Evolutionary conservation across 495 filamentous ascomycete genomes (phyloP).

Genomic region (Xylaria longipes): DNA sequence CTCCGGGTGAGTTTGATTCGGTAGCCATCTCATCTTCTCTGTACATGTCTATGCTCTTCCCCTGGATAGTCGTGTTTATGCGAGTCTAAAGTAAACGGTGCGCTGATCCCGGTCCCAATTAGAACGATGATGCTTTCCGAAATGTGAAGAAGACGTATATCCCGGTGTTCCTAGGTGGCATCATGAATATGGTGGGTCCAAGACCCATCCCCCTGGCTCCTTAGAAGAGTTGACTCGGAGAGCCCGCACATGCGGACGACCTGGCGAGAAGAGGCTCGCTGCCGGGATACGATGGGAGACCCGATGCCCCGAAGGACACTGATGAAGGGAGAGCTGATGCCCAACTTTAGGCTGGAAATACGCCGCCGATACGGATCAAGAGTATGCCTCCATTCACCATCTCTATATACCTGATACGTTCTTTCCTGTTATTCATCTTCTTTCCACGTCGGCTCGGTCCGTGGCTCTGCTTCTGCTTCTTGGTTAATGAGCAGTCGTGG

Average conservation of each 20-base stretch:
- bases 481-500: neutral
- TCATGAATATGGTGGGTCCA: slow-evolving; percentile 62
- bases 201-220: neutral
- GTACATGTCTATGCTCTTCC: neutral
- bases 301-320: neutral
- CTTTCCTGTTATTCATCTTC: neutral
- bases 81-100: neutral
- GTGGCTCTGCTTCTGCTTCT: neutral
- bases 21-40: neutral
- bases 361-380: slow-evolving; percentile 68
- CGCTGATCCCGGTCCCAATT: neutral
- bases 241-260: neutral
- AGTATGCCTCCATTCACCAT: slow-evolving; percentile 53
- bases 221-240: neutral
- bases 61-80: neutral
- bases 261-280: neutral
- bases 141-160: slow-evolving; percentile 66
- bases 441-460: neutral
- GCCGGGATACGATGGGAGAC: neutral
- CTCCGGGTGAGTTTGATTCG: slow-evolving; percentile 54
- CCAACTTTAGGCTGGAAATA: slow-evolving; percentile 59
- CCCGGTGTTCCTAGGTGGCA: slow-evolving; percentile 72
- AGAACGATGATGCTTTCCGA: slow-evolving; percentile 69
- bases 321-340: neutral
- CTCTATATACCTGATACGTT: neutral